phyloP scores from a whole-genome alignment of 2,329 filamentous ascomycete species.

The Cytospora leucostoma region DNA sequence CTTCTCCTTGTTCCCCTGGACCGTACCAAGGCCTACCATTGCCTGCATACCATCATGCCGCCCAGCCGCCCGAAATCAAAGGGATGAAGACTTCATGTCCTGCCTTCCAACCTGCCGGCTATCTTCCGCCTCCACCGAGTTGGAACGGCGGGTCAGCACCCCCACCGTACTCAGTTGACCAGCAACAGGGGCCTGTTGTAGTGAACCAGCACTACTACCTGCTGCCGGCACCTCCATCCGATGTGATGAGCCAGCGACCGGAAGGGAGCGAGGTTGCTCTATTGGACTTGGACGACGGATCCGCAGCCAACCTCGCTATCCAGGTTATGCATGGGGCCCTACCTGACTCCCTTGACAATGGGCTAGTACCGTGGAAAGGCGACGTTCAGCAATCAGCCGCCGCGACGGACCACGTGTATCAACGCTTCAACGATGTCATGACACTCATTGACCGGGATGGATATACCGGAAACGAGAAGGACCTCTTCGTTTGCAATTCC shows the following conservation, averaged over 20 bases:
- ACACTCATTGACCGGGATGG: conserved; percentile 70
- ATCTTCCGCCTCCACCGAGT: conserved; percentile 33
- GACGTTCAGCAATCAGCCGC: conserved; percentile 44
- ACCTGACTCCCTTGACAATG: conserved; percentile 46
- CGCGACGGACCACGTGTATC: conserved; percentile 59
- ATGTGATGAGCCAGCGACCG: conserved; percentile 24
- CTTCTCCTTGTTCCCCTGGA: neutral
- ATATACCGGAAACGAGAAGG: conserved; percentile 54
- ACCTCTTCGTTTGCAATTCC: conserved; percentile 49
- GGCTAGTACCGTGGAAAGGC: conserved; percentile 44
- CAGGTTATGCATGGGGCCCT: conserved; percentile 42
- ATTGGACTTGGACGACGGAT: conserved; percentile 42
- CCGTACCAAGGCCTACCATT: conserved; percentile 6
- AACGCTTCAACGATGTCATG: conserved; percentile 67
- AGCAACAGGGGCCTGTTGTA: conserved; percentile 45
- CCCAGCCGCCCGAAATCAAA: conserved; percentile 19
- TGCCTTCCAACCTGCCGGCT: conserved; percentile 33
- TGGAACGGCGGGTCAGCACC: conserved; percentile 28
- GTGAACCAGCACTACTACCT: conserved; percentile 57
- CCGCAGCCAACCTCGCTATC: conserved; percentile 47
- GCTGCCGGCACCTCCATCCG: conserved; percentile 31
- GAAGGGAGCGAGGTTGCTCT: conserved; percentile 32
- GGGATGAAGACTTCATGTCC: conserved; percentile 13
- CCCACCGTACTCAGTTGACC: conserved; percentile 33
- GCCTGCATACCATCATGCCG: conserved; percentile 18